These are phyloP conservation scores for Chlamydomonas reinhardtii DNA, from an alignment of 163 green algal genomes.

Conservation along the genomic window DNA sequence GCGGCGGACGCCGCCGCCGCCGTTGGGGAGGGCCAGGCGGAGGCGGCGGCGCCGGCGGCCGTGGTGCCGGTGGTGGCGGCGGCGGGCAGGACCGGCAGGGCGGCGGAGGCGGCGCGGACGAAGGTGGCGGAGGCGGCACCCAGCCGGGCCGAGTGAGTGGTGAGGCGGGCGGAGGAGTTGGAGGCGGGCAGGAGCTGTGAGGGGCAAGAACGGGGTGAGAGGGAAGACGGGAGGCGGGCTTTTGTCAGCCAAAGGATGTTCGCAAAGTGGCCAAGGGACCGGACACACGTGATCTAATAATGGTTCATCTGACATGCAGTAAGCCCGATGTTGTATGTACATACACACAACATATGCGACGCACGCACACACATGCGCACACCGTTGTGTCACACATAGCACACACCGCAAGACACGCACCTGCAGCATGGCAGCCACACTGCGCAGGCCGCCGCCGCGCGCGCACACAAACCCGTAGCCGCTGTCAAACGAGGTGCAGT, in stretches of 20 bases:
- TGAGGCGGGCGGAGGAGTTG: no score
- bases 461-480: conserved; percentile 20
- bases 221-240: no score
- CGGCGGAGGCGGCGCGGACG: background rate
- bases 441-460: background rate
- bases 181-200: no score
- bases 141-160: background rate
- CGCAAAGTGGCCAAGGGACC: no score
- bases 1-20: background rate
- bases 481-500: background rate
- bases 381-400: no score
- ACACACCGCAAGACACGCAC: background rate
- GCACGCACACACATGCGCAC: no score
- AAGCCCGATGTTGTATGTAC: no score
- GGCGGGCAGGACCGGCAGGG: background rate
- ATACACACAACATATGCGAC: no score
- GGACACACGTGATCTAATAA: no score
- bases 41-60: background rate
- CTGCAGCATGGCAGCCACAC: background rate
- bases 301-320: no score
- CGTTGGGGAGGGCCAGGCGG: background rate
- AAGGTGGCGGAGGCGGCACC: background rate
- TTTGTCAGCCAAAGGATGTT: no score
- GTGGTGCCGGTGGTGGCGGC: background rate
- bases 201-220: no score